Evolutionary conservation across 148 eudicot genomes (phyloP).

Genomic region (Camellia sinensis): DNA sequence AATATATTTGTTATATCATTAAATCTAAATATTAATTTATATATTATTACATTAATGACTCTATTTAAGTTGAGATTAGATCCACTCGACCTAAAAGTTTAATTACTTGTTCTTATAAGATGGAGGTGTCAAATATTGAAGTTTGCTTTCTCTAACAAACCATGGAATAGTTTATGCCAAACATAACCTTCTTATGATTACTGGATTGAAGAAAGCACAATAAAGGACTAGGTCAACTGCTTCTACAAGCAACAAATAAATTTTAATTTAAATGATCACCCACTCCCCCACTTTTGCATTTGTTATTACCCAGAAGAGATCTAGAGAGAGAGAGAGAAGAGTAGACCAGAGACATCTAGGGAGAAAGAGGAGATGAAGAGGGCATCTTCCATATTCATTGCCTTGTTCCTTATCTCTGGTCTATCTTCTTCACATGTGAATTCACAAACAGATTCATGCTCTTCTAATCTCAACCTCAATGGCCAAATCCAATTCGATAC

Average conservation of each 20-base stretch:
- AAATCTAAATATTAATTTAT: no score
- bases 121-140: no score
- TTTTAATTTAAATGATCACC: conserved; percentile 21
- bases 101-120: no score
- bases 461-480: conserved; percentile 29
- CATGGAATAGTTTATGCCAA: background rate
- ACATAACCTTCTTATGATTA: no score
- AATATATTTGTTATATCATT: no score
- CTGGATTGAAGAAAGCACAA: background rate
- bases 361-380: conserved; percentile 23
- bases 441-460: conserved; percentile 66
- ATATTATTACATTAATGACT: no score
- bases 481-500: conserved; percentile 41
- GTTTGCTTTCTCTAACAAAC: background rate
- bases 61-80: no score
- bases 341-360: background rate
- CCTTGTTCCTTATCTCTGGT: conserved; percentile 30
- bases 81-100: no score
- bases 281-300: conserved; percentile 11
- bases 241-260: background rate
- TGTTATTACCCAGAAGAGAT: background rate
- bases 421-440: conserved; percentile 23
- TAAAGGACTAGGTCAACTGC: background rate
- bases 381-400: conserved; percentile 24
- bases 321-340: conserved; percentile 18